Evolutionary conservation across 352 stramenopile genomes (phyloP), one percentile per base, ranked within the genome.

Genomic region (Phytophthora citricola): DNA sequence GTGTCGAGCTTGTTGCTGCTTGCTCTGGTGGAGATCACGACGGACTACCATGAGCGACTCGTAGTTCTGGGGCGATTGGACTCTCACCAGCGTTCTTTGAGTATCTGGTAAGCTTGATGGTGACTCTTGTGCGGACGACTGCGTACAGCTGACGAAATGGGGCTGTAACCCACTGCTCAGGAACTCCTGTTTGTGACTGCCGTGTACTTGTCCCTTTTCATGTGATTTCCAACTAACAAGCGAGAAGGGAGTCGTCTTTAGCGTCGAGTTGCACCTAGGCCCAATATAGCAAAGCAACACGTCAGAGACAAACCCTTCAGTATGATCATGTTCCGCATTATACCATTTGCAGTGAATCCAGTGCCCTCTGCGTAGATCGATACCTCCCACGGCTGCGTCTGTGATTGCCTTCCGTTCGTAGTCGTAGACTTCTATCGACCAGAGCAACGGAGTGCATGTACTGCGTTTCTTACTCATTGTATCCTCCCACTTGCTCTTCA

Each of bases 311-410:
- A 36, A 12, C 2, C 5, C 4, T 36, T 2, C 34, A 39, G 1
- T 34, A 29, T 41, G 34, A 4, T 15, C 5, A 7, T 29, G 17
- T 8, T 48, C 7, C 17, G 24, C 24, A 26, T 4, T 32, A 5
- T 67, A 79, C 78, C 67, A 79, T 47, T 74, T 66, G 56, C 83
- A 92, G 32, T 72, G 75, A 27, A 92, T 73, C 81, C 83, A 92
- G 43, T 27, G 26, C 4, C 81, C 81, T 38, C 40, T 53, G 1
- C 58, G 51, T 15, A 89, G 48, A 58, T 92, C 83, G 41, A 92
- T 51, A 15, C 75, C 75, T 0, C 46, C 72, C 44, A 73, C 68
- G 1, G 71, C 73, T 10, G 48, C 41, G 46, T 90, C 79, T 0
- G 66, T 71, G 52, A 92, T 78, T 15, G 40, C 31, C n/a, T 60